Base-by-base conservation (phyloP, 805 yeast species). In the Lachancea quebecensis region DNA sequence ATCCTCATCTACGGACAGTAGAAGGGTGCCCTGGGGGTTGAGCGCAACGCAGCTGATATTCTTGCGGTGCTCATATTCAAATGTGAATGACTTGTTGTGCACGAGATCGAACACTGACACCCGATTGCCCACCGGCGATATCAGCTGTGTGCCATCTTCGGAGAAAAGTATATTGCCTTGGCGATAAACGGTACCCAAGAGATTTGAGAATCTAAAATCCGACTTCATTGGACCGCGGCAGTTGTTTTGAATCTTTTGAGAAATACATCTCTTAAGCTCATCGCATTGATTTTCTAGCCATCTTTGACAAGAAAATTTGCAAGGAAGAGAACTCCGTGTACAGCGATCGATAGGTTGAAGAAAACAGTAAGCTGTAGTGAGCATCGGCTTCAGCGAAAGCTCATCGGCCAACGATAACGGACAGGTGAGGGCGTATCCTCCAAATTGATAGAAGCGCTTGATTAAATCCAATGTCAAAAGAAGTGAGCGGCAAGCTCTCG, bases 91-190 rank as follows among this genome's bases (percentile, higher is more conserved):
- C 55, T 79, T 82, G 64, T 83, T 89, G 59, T 85, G 82, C 42
- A 85, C 73, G 50, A 91, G 71, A 66, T 93, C 96, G 66, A 90
- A 93, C 45, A 85, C 86, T 14, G 89, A 75, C 28, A 93, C 90
- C 59, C 98, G 69, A 64, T 91, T 93, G 11, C 99, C 99, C 2
- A 93, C 98, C 0, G 99, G 98, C 48, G 93, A 82, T 38, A 93
- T 67, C 30, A 93, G 71, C 45, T 78, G 76, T 10, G 84, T 79
- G 2, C 99, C 99, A 60, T 90, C 96, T 1, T 82, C 78, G 1
- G 95, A 82, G 68, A 83, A 93, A 4, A 82, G 72, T 25, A 93
- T 68, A 62, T 91, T 89, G n/a, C 98, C 99, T 60, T 84, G 86
- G 41, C 95, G 73, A 61, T 93, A 93, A 2, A 93, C 98, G 0